Conservation (phyloP, 208 protist genomes). For the Phytomonas francai region DNA sequence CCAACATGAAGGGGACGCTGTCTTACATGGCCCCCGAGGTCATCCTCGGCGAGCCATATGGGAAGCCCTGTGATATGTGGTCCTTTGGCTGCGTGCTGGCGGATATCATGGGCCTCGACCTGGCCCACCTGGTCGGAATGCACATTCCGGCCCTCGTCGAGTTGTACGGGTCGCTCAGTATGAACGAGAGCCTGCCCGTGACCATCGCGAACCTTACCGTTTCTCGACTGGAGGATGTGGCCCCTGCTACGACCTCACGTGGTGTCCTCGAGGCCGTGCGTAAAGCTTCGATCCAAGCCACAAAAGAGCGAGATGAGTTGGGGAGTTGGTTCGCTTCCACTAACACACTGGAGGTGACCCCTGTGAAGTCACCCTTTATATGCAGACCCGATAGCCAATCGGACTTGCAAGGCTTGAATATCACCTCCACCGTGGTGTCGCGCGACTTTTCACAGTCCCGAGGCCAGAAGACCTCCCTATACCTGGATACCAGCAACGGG, state of each 20-base stretch:
- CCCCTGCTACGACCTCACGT: conserved; percentile 22
- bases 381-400: neutral
- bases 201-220: conserved; percentile 37
- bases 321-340: neutral
- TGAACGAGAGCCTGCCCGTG: conserved; percentile 35
- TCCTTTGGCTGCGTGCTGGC: conserved; percentile 73
- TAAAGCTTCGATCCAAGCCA: conserved; percentile 19
- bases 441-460: neutral
- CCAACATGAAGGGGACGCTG: conserved; percentile 73
- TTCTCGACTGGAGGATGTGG: conserved; percentile 35
- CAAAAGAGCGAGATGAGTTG: conserved; percentile 17
- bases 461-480: neutral
- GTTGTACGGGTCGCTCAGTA: conserved; percentile 44
- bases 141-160: conserved; percentile 59
- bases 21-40: conserved; percentile 85
- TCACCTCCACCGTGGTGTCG: neutral
- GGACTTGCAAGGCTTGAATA: neutral
- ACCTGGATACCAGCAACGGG: neutral
- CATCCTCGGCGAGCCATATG: conserved; percentile 72
- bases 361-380: neutral
- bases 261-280: conserved; percentile 40
- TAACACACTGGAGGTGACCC: neutral
- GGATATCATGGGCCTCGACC: conserved; percentile 61
- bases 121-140: conserved; percentile 63
- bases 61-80: conserved; percentile 78